Evolutionary conservation across 2,329 filamentous ascomycete genomes (phyloP).

Genomic region (Geosmithia flava): DNA sequence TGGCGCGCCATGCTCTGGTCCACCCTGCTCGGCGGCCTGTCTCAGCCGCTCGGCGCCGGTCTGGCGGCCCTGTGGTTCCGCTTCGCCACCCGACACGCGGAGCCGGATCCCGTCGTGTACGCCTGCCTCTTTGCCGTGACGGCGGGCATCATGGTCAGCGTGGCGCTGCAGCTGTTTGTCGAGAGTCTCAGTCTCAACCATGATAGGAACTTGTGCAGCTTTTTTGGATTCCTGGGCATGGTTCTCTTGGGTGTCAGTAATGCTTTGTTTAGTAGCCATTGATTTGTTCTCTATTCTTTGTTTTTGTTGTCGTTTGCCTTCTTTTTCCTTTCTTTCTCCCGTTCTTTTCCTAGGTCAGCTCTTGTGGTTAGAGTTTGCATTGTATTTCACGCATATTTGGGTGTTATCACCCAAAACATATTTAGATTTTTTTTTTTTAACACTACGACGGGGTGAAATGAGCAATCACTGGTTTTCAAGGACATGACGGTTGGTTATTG

Average conservation of each 20-base stretch:
- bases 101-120: constrained; percentile 48
- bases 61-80: constrained; percentile 81
- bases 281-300: not conserved
- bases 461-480: too few species aligned
- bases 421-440: too few species aligned
- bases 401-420: too few species aligned
- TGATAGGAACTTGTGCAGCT: constrained; percentile 62
- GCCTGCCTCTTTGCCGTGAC: constrained; percentile 80
- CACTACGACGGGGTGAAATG: too few species aligned
- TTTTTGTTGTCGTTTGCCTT: not conserved
- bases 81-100: constrained; percentile 41
- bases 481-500: too few species aligned
- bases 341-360: too few species aligned
- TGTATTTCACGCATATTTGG: too few species aligned
- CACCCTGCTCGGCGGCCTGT: constrained; percentile 70
- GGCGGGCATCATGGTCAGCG: constrained; percentile 89
- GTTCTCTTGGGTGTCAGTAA: constrained; percentile 72
- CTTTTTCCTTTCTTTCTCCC: too few species aligned
- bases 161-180: constrained; percentile 78
- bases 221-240: constrained; percentile 80
- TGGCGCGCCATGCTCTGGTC: constrained; percentile 76
- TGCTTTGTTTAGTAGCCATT: constrained; percentile 54
- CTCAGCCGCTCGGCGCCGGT: constrained; percentile 75
- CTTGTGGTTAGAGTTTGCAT: too few species aligned
- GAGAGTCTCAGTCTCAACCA: constrained; percentile 78